Evolutionary conservation across 257 asterid genomes (phyloP).

Genomic region (Petunia secreta): DNA sequence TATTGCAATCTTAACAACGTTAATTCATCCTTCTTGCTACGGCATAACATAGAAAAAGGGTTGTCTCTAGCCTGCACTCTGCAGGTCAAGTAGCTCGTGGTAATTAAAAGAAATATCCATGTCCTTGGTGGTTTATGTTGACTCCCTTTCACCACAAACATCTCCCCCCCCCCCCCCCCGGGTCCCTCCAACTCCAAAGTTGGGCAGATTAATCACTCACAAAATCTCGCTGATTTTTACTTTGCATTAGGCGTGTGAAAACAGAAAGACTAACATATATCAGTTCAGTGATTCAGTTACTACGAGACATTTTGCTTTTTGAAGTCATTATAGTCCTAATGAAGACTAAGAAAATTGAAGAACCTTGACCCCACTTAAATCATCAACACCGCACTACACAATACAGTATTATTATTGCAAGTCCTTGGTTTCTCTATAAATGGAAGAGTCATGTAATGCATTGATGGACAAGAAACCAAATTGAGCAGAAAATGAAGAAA

Average conservation of each 20-base stretch:
- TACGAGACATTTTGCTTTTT: background rate
- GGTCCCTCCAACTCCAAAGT: too few species aligned
- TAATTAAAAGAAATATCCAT: too few species aligned
- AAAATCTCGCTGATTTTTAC: background rate
- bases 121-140: too few species aligned
- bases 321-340: background rate
- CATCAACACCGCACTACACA: background rate
- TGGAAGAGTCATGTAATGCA: conserved; percentile 14
- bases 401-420: background rate
- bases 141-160: too few species aligned
- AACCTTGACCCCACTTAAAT: conserved; percentile 16
- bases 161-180: too few species aligned
- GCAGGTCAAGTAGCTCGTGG: too few species aligned
- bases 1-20: background rate
- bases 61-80: background rate
- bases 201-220: background rate
- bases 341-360: background rate
- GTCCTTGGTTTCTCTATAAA: conserved; percentile 7
- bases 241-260: background rate
- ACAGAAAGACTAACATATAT: background rate
- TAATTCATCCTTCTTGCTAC: background rate
- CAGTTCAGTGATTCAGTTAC: background rate
- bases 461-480: background rate
- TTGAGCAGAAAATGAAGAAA: conserved; percentile 10
- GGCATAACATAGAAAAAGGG: background rate